A percentile compares a stretch with the other conserved stretches of the same genome.
Evolutionary conservation across 352 stramenopile species (phyloP).

Genomic region (Pythium vanterpoolii): DNA sequence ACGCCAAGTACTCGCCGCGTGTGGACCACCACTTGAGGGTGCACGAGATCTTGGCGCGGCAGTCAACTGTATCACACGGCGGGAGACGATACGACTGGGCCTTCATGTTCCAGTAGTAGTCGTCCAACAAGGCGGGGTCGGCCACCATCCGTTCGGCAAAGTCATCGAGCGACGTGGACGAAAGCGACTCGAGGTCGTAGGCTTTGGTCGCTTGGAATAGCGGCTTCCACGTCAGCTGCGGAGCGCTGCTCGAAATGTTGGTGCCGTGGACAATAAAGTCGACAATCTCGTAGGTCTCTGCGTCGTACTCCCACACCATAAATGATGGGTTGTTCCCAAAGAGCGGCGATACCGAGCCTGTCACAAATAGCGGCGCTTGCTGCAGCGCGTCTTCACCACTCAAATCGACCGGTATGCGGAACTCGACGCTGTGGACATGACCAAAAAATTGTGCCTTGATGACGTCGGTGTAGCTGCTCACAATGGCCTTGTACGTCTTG

Average conservation of each 20-base stretch:
- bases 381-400: slow-evolving; percentile 31
- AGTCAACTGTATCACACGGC: slow-evolving; percentile 41
- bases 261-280: slow-evolving; percentile 78
- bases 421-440: slow-evolving; percentile 91
- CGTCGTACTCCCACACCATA: slow-evolving; percentile 77
- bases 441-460: slow-evolving; percentile 90
- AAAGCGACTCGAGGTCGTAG: slow-evolving; percentile 59
- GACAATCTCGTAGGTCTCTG: slow-evolving; percentile 59
- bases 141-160: slow-evolving; percentile 48
- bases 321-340: slow-evolving; percentile 92
- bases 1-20: slow-evolving; percentile 60
- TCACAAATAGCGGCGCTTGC: slow-evolving; percentile 67
- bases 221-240: slow-evolving; percentile 42
- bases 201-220: slow-evolving; percentile 51
- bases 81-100: slow-evolving; percentile 49
- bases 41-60: slow-evolving; percentile 60
- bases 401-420: slow-evolving; percentile 45
- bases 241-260: slow-evolving; percentile 46
- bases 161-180: slow-evolving; percentile 32
- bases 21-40: slow-evolving; percentile 84
- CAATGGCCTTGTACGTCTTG: slow-evolving; percentile 70
- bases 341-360: slow-evolving; percentile 82
- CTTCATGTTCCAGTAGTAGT: slow-evolving; percentile 87
- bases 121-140: slow-evolving; percentile 52
- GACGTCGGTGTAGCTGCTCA: slow-evolving; percentile 50